Base-by-base conservation (phyloP, 306 rosid genomes). In the Gastrolobium bilobum region DNA sequence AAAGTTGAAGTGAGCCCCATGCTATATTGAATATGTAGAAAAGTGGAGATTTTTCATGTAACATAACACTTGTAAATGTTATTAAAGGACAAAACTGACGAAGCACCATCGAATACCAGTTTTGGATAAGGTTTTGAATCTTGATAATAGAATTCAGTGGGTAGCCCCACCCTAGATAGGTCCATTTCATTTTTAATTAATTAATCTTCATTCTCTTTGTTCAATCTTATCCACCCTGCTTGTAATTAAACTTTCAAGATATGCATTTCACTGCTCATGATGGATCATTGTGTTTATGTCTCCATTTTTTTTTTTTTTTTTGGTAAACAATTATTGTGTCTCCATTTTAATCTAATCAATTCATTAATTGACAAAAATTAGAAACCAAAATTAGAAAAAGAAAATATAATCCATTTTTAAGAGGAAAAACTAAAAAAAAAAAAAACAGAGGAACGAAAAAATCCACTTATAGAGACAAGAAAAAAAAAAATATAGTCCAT, bases 121-220 rank as follows among this genome's bases (percentile, higher is more conserved):
- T 57, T 58, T 33, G 65, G 65, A 58, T 58, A 33, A 58, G 11
- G 35, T 56, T 56, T 56, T 29, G 37, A 54, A 5, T 50, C 56
- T n/a, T 39, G 6, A 39, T 20, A 20, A 20, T 20, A 39, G 4
- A 39, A 39, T 39, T 39, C 6, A 39, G 43, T 3, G 5, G 6
- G 43, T 39, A 39, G 43, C 26, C 26, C 26, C 1, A 20, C 26
- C 26, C 26, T 20, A 20, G 26, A 20, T 20, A 20, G 26, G 26
- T 20, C 26, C 0, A 0, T 20, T 20, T 20, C 26, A 20, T 20
- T 20, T 20, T 35, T 39, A 0, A 13, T 38, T 14, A 38, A n/a
- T 62, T 2, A n/a, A 39, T 40, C 6, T 20, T 15, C 37, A 9
- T 65, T 44, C 42, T 8, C 54, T 44, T 20, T 20, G 26, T 20